Evolutionary conservation across 352 stramenopile species (phyloP).

Genomic region (Globisporangium solare): DNA sequence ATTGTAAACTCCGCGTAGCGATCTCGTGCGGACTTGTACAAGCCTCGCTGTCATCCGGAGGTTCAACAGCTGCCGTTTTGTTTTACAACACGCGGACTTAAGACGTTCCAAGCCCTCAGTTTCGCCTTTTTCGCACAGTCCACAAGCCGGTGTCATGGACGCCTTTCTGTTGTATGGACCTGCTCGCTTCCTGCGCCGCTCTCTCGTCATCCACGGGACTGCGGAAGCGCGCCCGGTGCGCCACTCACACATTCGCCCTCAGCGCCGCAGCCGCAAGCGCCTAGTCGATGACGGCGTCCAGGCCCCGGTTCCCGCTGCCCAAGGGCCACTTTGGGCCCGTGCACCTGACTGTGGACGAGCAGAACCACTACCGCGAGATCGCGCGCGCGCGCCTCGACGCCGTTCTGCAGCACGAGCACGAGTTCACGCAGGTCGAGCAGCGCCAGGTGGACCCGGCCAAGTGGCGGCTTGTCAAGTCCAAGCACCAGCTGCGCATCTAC

Average conservation of each 20-base stretch:
- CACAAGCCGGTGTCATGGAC: too few species aligned
- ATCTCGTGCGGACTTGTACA: too few species aligned
- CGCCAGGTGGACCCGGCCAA: constrained; percentile 27
- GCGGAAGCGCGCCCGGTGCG: too few species aligned
- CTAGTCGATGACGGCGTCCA: not conserved
- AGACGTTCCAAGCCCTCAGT: too few species aligned
- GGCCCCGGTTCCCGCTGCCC: constrained; percentile 18
- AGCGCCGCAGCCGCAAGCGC: not conserved
- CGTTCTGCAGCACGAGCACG: constrained; percentile 29
- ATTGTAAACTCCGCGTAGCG: too few species aligned
- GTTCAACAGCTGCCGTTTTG: too few species aligned
- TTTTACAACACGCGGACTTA: too few species aligned
- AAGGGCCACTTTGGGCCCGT: constrained; percentile 25
- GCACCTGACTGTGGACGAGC: constrained; percentile 21
- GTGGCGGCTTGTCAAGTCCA: constrained; percentile 38
- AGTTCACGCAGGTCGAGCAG: constrained; percentile 19
- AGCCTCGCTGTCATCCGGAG: too few species aligned
- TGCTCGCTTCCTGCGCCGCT: too few species aligned
- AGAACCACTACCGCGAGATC: constrained; percentile 23
- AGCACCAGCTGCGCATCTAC: constrained; percentile 37
- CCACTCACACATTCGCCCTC: not conserved
- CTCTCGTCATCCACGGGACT: too few species aligned
- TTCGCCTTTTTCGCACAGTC: too few species aligned
- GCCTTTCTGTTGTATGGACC: too few species aligned
- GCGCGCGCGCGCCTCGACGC: constrained; percentile 22